These are phyloP conservation scores for Calophaca sinica DNA, from an alignment of 306 rosid genomes.

Conservation along the genomic window DNA sequence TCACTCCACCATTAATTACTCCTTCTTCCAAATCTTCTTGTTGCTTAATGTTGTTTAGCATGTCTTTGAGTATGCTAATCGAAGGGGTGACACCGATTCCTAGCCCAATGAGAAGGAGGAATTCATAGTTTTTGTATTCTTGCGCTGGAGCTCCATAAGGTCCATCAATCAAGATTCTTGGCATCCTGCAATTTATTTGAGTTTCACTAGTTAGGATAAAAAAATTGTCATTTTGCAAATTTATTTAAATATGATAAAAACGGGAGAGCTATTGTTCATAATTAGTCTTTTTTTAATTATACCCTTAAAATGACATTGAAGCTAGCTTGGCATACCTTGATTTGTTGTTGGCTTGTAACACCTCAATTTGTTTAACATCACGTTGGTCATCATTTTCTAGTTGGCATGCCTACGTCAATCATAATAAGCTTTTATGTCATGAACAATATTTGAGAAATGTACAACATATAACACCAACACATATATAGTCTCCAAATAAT, in stretches of 20 bases:
- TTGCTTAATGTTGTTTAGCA: slow-evolving; percentile 72
- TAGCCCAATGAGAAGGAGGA: slow-evolving; percentile 78
- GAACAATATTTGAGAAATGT: not conserved
- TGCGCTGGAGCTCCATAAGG: slow-evolving; percentile 95
- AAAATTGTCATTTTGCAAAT: not conserved
- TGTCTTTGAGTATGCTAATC: slow-evolving; percentile 82
- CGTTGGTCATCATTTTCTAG: slow-evolving; percentile 69
- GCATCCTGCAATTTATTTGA: slow-evolving; percentile 60
- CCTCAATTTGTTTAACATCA: slow-evolving; percentile 77
- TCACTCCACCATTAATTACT: slow-evolving; percentile 18
- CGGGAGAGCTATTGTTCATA: not conserved
- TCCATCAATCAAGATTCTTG: slow-evolving; percentile 73
- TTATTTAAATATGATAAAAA: not conserved
- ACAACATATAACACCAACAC: not conserved
- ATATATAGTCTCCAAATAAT: not conserved
- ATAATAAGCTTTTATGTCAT: slow-evolving; percentile 6
- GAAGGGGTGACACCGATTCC: slow-evolving; percentile 89
- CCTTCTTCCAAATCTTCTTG: slow-evolving; percentile 60
- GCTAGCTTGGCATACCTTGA: slow-evolving; percentile 53
- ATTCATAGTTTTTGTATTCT: slow-evolving; percentile 81
- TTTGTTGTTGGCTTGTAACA: slow-evolving; percentile 51
- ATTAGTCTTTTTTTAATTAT: not conserved
- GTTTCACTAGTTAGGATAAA: not conserved
- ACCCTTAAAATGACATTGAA: not conserved
- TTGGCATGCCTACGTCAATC: slow-evolving; percentile 69